Evolutionary conservation across 78 protist species (phyloP).

Genomic region (Planoprotostelium fungivorum): DNA sequence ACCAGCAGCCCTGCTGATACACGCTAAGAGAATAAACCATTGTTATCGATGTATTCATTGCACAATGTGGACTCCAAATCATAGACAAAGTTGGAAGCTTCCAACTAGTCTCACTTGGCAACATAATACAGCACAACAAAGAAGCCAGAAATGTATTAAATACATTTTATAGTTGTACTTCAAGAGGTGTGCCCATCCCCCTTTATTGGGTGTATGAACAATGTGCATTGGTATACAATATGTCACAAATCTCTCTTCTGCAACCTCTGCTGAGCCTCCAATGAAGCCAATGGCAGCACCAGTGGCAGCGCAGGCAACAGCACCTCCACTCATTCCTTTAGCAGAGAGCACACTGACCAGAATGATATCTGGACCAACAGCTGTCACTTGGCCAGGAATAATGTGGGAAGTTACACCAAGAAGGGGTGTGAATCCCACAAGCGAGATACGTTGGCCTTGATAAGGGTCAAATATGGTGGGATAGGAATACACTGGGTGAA

Average conservation of each 20-base stretch:
- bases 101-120: no score
- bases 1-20: neutral
- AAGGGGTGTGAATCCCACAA: neutral
- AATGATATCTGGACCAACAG: neutral
- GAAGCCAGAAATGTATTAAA: neutral
- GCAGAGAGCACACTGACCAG: neutral
- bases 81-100: no score
- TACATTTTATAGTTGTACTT: neutral
- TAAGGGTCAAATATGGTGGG: neutral
- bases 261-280: slow-evolving; percentile 1
- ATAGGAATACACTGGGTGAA: slow-evolving; percentile 1
- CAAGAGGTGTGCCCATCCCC: neutral
- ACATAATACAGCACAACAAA: neutral
- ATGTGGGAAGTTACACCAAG: neutral
- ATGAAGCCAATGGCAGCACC: neutral
- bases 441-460: neutral
- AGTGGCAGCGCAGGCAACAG: neutral
- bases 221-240: neutral
- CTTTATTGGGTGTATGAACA: neutral
- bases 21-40: no score
- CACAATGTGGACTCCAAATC: no score
- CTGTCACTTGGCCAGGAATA: neutral
- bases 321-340: slow-evolving; percentile 1
- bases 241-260: neutral
- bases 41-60: no score